These are phyloP conservation scores for Mucor piriformis DNA, from an alignment of 371 early-diverging fungal species.

Conservation along the genomic window DNA sequence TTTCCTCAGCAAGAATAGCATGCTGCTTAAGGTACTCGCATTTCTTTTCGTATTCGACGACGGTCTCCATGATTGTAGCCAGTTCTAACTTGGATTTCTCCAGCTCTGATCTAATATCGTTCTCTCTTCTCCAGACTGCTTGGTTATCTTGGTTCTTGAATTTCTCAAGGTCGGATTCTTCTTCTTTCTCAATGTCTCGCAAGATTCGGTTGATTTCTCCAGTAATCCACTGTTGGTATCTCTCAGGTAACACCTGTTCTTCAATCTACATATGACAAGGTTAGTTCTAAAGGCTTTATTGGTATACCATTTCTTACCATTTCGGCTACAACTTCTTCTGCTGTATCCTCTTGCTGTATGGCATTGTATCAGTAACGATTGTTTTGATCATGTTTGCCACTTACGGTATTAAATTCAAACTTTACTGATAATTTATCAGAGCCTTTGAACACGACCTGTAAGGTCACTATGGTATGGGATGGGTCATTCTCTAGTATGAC, in stretches of 20 bases:
- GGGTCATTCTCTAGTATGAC: constrained; percentile 63
- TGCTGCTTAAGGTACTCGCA: constrained; percentile 30
- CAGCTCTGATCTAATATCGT: constrained; percentile 37
- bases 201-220: constrained; percentile 84
- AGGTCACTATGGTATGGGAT: constrained; percentile 64
- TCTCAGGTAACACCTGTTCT: constrained; percentile 74
- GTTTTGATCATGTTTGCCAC: background rate
- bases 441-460: constrained; percentile 85
- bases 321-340: constrained; percentile 88
- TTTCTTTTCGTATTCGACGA: constrained; percentile 32
- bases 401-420: constrained; percentile 77
- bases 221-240: constrained; percentile 77
- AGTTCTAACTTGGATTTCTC: constrained; percentile 35
- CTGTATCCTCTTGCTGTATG: constrained; percentile 76
- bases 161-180: constrained; percentile 42
- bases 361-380: background rate
- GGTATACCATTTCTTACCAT: constrained; percentile 55
- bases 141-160: constrained; percentile 25
- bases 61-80: constrained; percentile 20
- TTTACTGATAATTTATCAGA: constrained; percentile 83
- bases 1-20: constrained; percentile 34
- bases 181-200: constrained; percentile 63
- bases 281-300: background rate
- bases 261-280: constrained; percentile 55
- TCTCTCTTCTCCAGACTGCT: constrained; percentile 46